Percentiles rank a stretch among this genome's conserved stretches.
phyloP scores from a whole-genome alignment of 2,329 filamentous ascomycete species.

The Penicillium sp. region DNA sequence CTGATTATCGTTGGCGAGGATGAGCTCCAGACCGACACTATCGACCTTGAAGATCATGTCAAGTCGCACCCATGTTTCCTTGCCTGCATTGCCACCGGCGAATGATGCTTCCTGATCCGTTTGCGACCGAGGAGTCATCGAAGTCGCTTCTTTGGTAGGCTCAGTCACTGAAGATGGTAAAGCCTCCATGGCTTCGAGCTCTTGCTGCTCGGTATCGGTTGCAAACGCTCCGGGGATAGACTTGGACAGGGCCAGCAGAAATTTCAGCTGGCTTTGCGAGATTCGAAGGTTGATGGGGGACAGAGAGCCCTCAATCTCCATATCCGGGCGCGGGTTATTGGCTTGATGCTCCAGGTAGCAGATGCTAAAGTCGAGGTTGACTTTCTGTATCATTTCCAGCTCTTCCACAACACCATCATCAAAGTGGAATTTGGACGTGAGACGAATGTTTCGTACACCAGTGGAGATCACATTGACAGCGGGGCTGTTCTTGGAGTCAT shows the following conservation, averaged over 20 bases:
- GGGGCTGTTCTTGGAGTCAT: constrained; percentile 72
- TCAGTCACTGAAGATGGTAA: constrained; percentile 62
- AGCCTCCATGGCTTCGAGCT: constrained; percentile 74
- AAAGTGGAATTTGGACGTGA: constrained; percentile 90
- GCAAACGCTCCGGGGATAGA: constrained; percentile 87
- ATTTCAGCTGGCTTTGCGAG: constrained; percentile 88
- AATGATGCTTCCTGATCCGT: constrained; percentile 56
- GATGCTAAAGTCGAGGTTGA: constrained; percentile 90
- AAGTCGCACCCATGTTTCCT: constrained; percentile 83
- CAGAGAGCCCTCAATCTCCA: constrained; percentile 88
- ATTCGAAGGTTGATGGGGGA: constrained; percentile 89
- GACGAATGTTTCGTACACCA: constrained; percentile 86
- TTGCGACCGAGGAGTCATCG: constrained; percentile 56
- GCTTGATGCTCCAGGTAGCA: constrained; percentile 85
- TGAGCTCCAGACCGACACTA: constrained; percentile 84
- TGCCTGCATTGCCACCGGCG: constrained; percentile 60
- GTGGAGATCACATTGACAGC: constrained; percentile 88
- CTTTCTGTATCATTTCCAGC: constrained; percentile 94
- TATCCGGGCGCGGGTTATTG: constrained; percentile 79
- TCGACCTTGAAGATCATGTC: constrained; percentile 89
- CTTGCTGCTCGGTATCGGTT: constrained; percentile 69
- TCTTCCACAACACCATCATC: constrained; percentile 73
- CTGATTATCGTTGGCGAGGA: constrained; percentile 73
- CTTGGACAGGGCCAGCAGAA: constrained; percentile 81
- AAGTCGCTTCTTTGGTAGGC: constrained; percentile 53